Conservation (phyloP, 2,329 filamentous ascomycete species). For the Incumbomyces lentus region DNA sequence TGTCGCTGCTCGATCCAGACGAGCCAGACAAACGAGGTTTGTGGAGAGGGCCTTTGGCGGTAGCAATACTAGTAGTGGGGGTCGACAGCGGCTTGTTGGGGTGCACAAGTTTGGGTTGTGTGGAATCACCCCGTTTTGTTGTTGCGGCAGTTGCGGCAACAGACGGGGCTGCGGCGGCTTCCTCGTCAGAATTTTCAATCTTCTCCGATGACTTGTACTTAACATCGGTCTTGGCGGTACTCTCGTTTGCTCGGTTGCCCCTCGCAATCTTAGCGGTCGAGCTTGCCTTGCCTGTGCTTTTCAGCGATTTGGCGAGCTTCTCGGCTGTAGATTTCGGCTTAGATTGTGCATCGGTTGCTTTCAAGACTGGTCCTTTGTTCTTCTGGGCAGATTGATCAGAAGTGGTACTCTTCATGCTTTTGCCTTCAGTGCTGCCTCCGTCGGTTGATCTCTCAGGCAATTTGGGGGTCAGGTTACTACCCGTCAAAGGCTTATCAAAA, state of each 20-base stretch:
- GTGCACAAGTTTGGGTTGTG: slow-evolving; percentile 9
- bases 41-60: slow-evolving; percentile 12
- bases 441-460: slow-evolving; percentile 3
- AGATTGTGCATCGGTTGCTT: slow-evolving; percentile 7
- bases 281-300: slow-evolving; percentile 22
- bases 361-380: slow-evolving; percentile 1
- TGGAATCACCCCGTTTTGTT: slow-evolving; percentile 5
- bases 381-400: slow-evolving; percentile 1
- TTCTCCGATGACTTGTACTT: slow-evolving; percentile 46
- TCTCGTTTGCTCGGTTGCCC: neutral
- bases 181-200: slow-evolving; percentile 43
- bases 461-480: slow-evolving; percentile 7
- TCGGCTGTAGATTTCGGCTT: slow-evolving; percentile 13
- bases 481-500: slow-evolving; percentile 25
- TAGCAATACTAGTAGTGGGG: neutral
- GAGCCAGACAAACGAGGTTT: slow-evolving; percentile 16
- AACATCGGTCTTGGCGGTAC: slow-evolving; percentile 21
- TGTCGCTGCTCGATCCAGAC: slow-evolving; percentile 12
- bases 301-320: neutral
- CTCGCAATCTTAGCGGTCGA: neutral
- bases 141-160: neutral
- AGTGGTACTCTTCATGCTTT: slow-evolving; percentile 3
- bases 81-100: slow-evolving; percentile 10
- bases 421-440: slow-evolving; percentile 3
- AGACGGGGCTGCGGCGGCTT: slow-evolving; percentile 28